phyloP scores from a whole-genome alignment of 306 rosid genomes.

The Vachellia pachyceras region DNA sequence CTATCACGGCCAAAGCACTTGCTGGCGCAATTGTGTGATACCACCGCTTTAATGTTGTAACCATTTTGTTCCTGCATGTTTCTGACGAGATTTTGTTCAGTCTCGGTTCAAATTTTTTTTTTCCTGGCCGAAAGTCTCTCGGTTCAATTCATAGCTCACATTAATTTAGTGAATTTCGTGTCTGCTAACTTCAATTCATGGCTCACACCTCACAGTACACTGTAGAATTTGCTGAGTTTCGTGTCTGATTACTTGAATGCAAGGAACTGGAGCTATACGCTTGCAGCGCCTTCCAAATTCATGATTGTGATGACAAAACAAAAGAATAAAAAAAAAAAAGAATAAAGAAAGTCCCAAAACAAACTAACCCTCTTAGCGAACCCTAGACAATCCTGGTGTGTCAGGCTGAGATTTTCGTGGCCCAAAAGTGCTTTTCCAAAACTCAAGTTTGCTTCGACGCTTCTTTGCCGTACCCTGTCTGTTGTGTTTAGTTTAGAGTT shows the following conservation, averaged over 20 bases:
- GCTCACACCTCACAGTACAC: conserved; percentile 36
- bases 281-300: conserved; percentile 16
- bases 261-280: conserved; percentile 28
- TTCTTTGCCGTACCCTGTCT: too few species aligned
- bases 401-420: too few species aligned
- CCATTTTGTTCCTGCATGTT: conserved; percentile 24
- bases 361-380: not conserved
- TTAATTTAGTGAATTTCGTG: too few species aligned
- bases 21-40: conserved; percentile 42
- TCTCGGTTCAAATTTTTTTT: conserved; percentile 4
- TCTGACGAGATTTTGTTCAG: conserved; percentile 33
- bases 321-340: too few species aligned
- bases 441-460: too few species aligned
- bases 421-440: too few species aligned
- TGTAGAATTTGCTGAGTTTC: conserved; percentile 27
- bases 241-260: conserved; percentile 28
- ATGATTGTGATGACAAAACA: not conserved
- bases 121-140: too few species aligned
- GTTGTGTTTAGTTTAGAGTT: too few species aligned
- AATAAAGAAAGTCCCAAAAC: too few species aligned
- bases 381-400: not conserved
- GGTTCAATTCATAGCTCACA: too few species aligned
- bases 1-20: conserved; percentile 57
- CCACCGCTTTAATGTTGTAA: conserved; percentile 27
- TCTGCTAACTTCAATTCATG: conserved; percentile 1